Evolutionary conservation across 805 yeast genomes (phyloP).

Genomic region (Cyberlindnera maritima): DNA sequence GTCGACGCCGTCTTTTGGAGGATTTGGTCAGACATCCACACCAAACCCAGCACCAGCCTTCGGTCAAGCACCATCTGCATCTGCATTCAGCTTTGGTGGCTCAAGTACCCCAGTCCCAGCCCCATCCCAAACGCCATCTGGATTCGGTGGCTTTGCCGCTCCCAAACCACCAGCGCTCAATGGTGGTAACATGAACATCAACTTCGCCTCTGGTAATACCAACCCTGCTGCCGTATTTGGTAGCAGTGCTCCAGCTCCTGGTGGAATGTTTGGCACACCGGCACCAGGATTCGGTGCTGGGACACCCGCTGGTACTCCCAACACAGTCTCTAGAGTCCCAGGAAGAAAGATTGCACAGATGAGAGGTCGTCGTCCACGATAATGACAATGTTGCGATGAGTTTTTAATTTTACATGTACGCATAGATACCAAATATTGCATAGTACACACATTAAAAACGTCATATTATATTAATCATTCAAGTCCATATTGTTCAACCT

Average conservation of each 20-base stretch:
- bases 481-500: neutral
- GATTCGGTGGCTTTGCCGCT: constrained; percentile 14
- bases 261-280: constrained; percentile 15
- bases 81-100: constrained; percentile 14
- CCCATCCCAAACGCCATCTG: constrained; percentile 3
- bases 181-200: constrained; percentile 15
- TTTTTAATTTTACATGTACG: neutral
- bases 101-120: constrained; percentile 14
- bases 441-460: neutral
- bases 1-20: constrained; percentile 11
- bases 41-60: constrained; percentile 13
- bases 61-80: constrained; percentile 17
- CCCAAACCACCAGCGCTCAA: constrained; percentile 12
- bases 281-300: constrained; percentile 17
- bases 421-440: constrained; percentile 1
- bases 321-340: constrained; percentile 13
- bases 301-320: constrained; percentile 16
- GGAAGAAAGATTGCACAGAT: constrained; percentile 29
- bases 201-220: constrained; percentile 6
- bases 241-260: constrained; percentile 12
- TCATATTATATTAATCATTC: neutral
- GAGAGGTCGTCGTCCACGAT: constrained; percentile 28
- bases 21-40: constrained; percentile 16
- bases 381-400: neutral
- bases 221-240: constrained; percentile 16